Conservation (phyloP, 345 rosid genomes). For the Salix koriyanagi region DNA sequence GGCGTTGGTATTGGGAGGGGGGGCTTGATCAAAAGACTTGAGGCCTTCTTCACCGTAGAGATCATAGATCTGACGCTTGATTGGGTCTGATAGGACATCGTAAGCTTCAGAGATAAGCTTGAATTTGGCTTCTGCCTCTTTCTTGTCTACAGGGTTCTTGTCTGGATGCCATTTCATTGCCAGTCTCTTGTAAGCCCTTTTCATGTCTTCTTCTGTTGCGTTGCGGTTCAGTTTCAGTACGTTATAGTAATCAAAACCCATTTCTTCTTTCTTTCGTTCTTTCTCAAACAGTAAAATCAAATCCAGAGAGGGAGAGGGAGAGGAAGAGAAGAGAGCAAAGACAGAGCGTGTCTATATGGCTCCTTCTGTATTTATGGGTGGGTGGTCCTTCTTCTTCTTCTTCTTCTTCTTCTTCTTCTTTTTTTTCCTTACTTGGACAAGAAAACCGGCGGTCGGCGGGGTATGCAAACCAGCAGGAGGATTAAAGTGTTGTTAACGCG, state of each 20-base stretch:
- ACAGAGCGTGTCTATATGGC: background rate
- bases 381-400: no score
- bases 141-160: conserved; percentile 63
- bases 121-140: conserved; percentile 82
- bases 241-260: conserved; percentile 93
- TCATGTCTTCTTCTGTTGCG: conserved; percentile 76
- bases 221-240: conserved; percentile 57
- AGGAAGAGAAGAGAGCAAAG: background rate
- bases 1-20: background rate
- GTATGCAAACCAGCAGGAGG: background rate
- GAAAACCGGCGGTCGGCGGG: conserved; percentile 29
- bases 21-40: conserved; percentile 42
- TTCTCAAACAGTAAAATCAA: background rate
- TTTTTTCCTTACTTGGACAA: background rate
- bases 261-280: conserved; percentile 1
- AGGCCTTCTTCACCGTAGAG: conserved; percentile 72
- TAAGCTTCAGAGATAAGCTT: conserved; percentile 85
- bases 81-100: conserved; percentile 72
- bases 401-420: no score
- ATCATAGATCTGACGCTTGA: conserved; percentile 84
- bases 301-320: background rate
- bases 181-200: conserved; percentile 59
- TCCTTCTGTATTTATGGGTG: no score
- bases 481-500: background rate
- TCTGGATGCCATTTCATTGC: conserved; percentile 97